These are phyloP conservation scores for Ambrosia artemisiifolia DNA, from an alignment of 129 eudicot genomes.

Conservation along the genomic window DNA sequence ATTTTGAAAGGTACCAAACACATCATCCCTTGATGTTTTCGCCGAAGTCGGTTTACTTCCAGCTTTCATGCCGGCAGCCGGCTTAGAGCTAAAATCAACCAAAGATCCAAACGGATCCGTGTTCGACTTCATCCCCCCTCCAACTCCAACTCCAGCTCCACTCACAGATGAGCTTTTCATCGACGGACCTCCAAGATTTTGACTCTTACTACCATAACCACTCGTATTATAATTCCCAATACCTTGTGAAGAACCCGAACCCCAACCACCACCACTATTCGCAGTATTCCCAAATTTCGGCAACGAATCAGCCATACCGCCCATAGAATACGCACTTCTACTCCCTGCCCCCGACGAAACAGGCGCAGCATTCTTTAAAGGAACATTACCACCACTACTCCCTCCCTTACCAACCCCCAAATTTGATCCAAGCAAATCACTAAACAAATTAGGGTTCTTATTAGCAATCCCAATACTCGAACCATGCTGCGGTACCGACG, in stretches of 20 bases:
- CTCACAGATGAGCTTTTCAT: constrained; percentile 42
- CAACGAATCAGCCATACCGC: constrained; percentile 67
- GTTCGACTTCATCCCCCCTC: constrained; percentile 48
- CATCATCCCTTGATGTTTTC: constrained; percentile 33
- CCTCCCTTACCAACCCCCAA: constrained; percentile 54
- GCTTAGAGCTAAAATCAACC: constrained; percentile 67
- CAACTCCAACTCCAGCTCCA: constrained; percentile 56
- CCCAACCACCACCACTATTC: constrained; percentile 34
- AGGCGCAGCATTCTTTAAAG: constrained; percentile 60
- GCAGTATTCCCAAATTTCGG: constrained; percentile 43
- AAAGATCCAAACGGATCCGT: constrained; percentile 90
- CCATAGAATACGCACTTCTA: constrained; percentile 60
- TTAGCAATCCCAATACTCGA: constrained; percentile 51
- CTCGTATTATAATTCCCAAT: constrained; percentile 41
- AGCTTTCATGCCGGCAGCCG: constrained; percentile 44
- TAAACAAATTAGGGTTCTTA: constrained; percentile 76
- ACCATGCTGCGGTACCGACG: constrained; percentile 34
- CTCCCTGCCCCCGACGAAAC: constrained; percentile 21
- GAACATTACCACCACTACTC: constrained; percentile 44
- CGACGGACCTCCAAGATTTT: constrained; percentile 48
- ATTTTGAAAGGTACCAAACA: constrained; percentile 64
- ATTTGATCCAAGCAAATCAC: constrained; percentile 80
- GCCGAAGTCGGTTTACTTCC: constrained; percentile 34
- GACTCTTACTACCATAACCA: constrained; percentile 42
- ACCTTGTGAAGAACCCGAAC: constrained; percentile 49